These are phyloP conservation scores for Brassica carinata DNA, from an alignment of 345 rosid genomes.

Conservation along the genomic window DNA sequence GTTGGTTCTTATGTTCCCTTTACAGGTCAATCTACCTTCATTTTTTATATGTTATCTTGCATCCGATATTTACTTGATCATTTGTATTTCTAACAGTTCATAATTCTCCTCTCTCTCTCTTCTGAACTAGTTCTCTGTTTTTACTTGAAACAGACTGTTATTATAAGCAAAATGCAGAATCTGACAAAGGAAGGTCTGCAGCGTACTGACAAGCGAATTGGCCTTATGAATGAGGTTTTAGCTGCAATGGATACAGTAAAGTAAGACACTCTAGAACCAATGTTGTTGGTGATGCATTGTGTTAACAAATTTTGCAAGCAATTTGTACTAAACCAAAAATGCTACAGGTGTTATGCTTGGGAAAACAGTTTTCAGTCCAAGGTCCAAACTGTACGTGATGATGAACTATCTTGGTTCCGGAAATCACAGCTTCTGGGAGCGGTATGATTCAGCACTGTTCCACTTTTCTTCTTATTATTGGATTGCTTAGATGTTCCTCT, in stretches of 20 bases:
- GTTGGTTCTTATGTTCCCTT: conserved; percentile 85
- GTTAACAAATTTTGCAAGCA: background rate
- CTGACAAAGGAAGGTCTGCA: conserved; percentile 92
- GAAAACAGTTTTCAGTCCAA: conserved; percentile 89
- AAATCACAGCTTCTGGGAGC: conserved; percentile 89
- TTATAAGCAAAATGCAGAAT: conserved; percentile 92
- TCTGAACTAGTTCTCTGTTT: conserved; percentile 25
- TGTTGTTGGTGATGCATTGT: background rate
- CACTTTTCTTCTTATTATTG: background rate
- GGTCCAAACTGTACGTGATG: conserved; percentile 77
- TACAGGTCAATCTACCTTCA: conserved; percentile 63
- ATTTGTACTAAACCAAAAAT: conserved; percentile 34
- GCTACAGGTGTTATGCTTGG: conserved; percentile 95
- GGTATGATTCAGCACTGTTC: conserved; percentile 47
- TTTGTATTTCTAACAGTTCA: too few relatives aligned
- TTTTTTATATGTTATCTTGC: too few relatives aligned
- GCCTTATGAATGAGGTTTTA: conserved; percentile 97
- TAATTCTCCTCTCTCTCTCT: background rate
- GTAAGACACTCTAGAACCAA: conserved; percentile 48
- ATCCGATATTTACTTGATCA: too few relatives aligned
- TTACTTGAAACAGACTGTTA: conserved; percentile 62
- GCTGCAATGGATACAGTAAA: conserved; percentile 99
- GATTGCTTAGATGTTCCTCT: background rate
- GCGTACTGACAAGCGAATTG: conserved; percentile 94
- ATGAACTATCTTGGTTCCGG: conserved; percentile 96